A percentile compares a stretch with the other conserved stretches of the same genome.
phyloP scores from a whole-genome alignment of 139 green algal genomes.

The Prasinococcaceae sp. region DNA sequence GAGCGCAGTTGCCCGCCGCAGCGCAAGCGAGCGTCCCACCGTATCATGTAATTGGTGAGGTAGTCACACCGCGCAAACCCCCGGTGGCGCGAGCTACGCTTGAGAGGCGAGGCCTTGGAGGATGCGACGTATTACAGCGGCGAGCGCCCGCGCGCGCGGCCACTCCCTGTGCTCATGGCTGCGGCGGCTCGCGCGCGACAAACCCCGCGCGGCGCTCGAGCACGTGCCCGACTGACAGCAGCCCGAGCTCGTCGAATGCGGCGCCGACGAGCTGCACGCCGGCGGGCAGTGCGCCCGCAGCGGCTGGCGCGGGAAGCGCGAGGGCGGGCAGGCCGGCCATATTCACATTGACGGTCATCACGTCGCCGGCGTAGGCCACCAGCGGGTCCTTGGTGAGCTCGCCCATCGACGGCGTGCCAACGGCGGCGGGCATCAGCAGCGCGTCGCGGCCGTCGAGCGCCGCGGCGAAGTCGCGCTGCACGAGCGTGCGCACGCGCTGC shows the following conservation, averaged over 20 bases:
- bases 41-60: no score
- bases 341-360: slow-evolving; percentile 95
- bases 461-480: slow-evolving; percentile 33
- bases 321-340: slow-evolving; percentile 69
- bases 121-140: no score
- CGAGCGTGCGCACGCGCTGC: slow-evolving; percentile 81
- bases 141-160: no score
- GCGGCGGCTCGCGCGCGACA: no score
- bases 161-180: no score
- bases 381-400: slow-evolving; percentile 73
- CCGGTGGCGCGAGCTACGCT: no score
- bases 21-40: no score
- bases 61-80: no score
- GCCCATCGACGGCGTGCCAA: slow-evolving; percentile 19
- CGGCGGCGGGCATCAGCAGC: slow-evolving; percentile 60
- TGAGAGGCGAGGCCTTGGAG: no score
- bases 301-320: slow-evolving; percentile 8
- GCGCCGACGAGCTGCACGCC: slow-evolving; percentile 20
- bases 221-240: no score
- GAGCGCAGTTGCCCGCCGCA: no score
- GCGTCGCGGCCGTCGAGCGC: slow-evolving; percentile 37
- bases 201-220: no score
- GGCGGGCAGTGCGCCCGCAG: slow-evolving; percentile 5
- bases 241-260: slow-evolving; percentile 10
- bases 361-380: slow-evolving; percentile 62